A percentile compares a stretch with the other conserved stretches of the same genome.
Evolutionary conservation across 225 moss, liverwort and hornwort species (phyloP).

Genomic region (Physcomitrium patens): DNA sequence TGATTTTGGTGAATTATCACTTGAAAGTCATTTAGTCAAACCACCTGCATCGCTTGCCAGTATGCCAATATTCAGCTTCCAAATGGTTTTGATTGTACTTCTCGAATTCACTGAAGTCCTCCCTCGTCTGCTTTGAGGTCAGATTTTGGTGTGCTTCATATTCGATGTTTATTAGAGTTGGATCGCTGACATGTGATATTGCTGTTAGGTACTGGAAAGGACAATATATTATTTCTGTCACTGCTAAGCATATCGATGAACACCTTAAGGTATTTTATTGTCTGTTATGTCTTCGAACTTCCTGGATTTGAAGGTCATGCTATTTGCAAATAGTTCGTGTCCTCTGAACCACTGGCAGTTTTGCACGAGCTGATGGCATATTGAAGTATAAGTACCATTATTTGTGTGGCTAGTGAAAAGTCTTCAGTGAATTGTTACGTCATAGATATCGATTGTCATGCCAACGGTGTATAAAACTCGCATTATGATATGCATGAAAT

Average conservation of each 20-base stretch:
- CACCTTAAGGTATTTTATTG: constrained; percentile 72
- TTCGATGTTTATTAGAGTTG: constrained; percentile 11
- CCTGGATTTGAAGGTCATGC: background rate
- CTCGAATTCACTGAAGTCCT: constrained; percentile 7
- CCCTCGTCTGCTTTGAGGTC: constrained; percentile 2
- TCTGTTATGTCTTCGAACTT: constrained; percentile 8
- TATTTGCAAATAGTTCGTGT: too few species aligned
- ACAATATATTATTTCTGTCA: constrained; percentile 84
- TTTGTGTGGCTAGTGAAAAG: background rate
- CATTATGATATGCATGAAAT: constrained; percentile 11
- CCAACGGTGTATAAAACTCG: constrained; percentile 15
- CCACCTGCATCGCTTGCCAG: background rate
- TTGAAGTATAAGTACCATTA: background rate
- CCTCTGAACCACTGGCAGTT: too few species aligned
- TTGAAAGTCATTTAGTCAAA: constrained; percentile 7
- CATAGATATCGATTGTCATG: constrained; percentile 12
- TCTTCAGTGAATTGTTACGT: background rate
- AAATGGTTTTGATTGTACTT: constrained; percentile 20
- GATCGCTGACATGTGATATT: constrained; percentile 8
- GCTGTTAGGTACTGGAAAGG: constrained; percentile 89
- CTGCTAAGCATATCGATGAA: constrained; percentile 84
- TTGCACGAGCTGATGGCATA: too few species aligned
- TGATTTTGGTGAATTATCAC: constrained; percentile 2
- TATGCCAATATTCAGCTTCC: constrained; percentile 9
- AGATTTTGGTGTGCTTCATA: background rate